These are phyloP conservation scores for Claviceps humidiphila DNA, from an alignment of 2,329 filamentous ascomycete genomes.

Conservation along the genomic window DNA sequence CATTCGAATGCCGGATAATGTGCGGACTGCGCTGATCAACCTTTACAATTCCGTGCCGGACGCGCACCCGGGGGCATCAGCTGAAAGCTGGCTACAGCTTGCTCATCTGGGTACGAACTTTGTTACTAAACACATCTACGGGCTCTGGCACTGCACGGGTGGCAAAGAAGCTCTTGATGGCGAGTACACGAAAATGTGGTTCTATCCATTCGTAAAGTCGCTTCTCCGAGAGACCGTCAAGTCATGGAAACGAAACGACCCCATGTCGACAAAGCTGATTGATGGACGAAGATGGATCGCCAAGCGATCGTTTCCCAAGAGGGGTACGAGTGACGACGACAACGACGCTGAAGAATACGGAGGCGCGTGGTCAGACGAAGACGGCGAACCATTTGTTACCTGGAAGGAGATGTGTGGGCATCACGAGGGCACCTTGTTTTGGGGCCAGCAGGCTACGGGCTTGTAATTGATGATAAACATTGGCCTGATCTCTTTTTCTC, in stretches of 20 bases:
- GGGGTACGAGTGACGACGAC: slow-evolving; percentile 2
- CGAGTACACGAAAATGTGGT: slow-evolving; percentile 25
- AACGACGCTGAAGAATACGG: slow-evolving; percentile 7
- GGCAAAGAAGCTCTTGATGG: slow-evolving; percentile 18
- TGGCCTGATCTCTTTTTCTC: neutral
- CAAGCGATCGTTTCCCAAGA: slow-evolving; percentile 8
- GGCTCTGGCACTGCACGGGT: slow-evolving; percentile 26
- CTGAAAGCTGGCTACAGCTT: slow-evolving; percentile 19
- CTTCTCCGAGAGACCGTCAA: slow-evolving; percentile 17
- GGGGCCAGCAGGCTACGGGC: slow-evolving; percentile 9
- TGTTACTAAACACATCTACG: slow-evolving; percentile 22
- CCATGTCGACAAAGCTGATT: slow-evolving; percentile 15
- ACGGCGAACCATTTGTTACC: slow-evolving; percentile 12
- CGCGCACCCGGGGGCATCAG: slow-evolving; percentile 13
- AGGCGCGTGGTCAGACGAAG: slow-evolving; percentile 13
- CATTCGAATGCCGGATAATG: slow-evolving; percentile 20
- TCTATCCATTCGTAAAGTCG: slow-evolving; percentile 19
- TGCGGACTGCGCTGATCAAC: slow-evolving; percentile 15
- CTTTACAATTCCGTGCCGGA: slow-evolving; percentile 19
- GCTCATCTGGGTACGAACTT: slow-evolving; percentile 23
- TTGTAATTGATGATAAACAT: neutral
- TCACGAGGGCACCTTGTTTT: slow-evolving; percentile 12
- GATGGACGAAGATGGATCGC: slow-evolving; percentile 19
- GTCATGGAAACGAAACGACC: slow-evolving; percentile 11
- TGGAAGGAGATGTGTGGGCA: slow-evolving; percentile 17